A percentile compares a stretch with the other conserved stretches of the same genome.
phyloP scores from a whole-genome alignment of 2,329 filamentous ascomycete genomes.

The Penicillium sp. region DNA sequence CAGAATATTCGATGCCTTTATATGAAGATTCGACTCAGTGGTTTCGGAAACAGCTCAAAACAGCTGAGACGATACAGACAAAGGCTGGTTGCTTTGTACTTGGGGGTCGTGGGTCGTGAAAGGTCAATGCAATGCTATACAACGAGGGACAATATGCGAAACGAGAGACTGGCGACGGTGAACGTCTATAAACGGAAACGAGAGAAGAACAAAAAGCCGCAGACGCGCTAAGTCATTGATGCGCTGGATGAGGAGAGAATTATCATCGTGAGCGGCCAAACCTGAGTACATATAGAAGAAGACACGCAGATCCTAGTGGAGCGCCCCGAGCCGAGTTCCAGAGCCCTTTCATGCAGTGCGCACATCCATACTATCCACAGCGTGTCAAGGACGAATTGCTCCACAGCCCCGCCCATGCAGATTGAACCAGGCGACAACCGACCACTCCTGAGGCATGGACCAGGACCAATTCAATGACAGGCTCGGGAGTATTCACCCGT shows the following conservation, averaged over 20 bases:
- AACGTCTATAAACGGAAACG: constrained; percentile 16
- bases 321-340: constrained; percentile 12
- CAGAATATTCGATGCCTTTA: background rate
- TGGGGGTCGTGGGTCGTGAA: constrained; percentile 9
- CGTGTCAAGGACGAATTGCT: constrained; percentile 22
- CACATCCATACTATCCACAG: constrained; percentile 26
- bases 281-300: constrained; percentile 24
- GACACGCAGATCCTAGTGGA: background rate
- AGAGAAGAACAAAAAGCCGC: constrained; percentile 13
- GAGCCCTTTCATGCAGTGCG: constrained; percentile 23
- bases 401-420: constrained; percentile 27
- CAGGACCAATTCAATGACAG: constrained; percentile 20
- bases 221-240: constrained; percentile 32
- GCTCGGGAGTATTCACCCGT: constrained; percentile 13
- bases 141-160: constrained; percentile 26
- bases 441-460: constrained; percentile 24
- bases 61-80: background rate
- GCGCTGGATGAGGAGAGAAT: constrained; percentile 15
- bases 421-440: constrained; percentile 24
- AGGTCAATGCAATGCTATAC: constrained; percentile 21
- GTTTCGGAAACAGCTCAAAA: background rate
- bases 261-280: constrained; percentile 3
- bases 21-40: constrained; percentile 8
- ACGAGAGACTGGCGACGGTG: constrained; percentile 24
- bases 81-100: constrained; percentile 4